Percentiles rank a stretch among this genome's conserved stretches.
These are phyloP conservation scores for Sarocladium brachiariae DNA, from an alignment of 2,329 filamentous ascomycete species.

Conservation along the genomic window DNA sequence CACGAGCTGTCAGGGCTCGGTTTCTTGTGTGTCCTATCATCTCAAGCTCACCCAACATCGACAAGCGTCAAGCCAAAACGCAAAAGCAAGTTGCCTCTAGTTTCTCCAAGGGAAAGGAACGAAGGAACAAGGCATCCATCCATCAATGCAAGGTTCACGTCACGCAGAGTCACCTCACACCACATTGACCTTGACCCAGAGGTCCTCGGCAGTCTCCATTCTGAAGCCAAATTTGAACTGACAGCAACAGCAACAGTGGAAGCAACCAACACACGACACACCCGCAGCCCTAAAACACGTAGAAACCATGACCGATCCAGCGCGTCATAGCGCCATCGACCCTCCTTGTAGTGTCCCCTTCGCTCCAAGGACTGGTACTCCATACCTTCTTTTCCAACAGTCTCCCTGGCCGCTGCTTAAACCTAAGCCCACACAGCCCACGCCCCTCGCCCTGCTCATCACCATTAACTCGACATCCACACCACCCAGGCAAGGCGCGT, in stretches of 20 bases:
- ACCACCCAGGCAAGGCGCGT: neutral
- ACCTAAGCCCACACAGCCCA: neutral
- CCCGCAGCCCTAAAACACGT: no score
- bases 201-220: no score
- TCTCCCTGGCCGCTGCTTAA: neutral
- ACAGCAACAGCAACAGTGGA: no score
- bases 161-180: neutral
- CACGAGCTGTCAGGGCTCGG: neutral
- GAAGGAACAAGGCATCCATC: neutral
- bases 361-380: neutral
- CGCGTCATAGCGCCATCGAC: no score
- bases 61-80: neutral
- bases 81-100: neutral
- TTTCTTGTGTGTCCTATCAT: neutral
- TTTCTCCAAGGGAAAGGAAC: neutral
- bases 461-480: neutral
- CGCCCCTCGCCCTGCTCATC: neutral
- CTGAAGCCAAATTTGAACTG: no score
- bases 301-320: no score
- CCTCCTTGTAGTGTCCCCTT: no score
- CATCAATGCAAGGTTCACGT: neutral
- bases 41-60: neutral
- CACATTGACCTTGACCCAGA: neutral
- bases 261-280: no score
- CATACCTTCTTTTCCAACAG: no score